phyloP scores from a whole-genome alignment of 2,329 filamentous ascomycete species.

The Teratosphaeria pseudoeucalypti region DNA sequence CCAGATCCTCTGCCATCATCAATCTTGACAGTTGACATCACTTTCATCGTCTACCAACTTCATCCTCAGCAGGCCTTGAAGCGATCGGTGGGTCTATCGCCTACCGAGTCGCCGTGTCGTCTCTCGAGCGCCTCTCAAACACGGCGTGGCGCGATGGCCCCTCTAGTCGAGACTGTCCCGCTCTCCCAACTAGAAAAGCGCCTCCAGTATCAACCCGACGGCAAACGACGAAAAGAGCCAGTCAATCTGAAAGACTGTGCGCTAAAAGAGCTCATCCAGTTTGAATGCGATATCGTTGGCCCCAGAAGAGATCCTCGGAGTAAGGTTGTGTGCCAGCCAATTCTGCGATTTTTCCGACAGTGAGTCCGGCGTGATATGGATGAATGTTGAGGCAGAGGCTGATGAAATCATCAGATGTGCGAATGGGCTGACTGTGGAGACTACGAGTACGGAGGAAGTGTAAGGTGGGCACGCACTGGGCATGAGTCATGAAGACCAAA shows the following conservation, averaged over 20 bases:
- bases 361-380: constrained; percentile 22
- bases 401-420: constrained; percentile 33
- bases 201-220: constrained; percentile 42
- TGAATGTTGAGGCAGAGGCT: background rate
- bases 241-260: constrained; percentile 45
- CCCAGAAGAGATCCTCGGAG: constrained; percentile 31
- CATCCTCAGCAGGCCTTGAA: background rate
- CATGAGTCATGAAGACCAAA: background rate
- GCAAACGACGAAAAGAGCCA: constrained; percentile 42
- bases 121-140: background rate
- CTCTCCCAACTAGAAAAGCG: constrained; percentile 40
- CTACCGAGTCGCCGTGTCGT: background rate
- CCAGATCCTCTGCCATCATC: constrained; percentile 36
- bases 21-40: background rate
- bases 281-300: constrained; percentile 47
- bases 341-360: constrained; percentile 49
- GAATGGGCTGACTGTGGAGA: constrained; percentile 49
- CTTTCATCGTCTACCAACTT: background rate
- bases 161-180: constrained; percentile 44
- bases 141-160: constrained; percentile 38
- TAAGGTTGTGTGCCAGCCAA: constrained; percentile 43
- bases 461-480: background rate
- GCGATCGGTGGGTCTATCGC: background rate
- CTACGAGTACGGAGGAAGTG: constrained; percentile 43
- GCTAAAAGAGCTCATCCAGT: constrained; percentile 51